Base-by-base conservation (phyloP, 1,284 basidiomycete species). In the Microstroma glucosiphilum region DNA sequence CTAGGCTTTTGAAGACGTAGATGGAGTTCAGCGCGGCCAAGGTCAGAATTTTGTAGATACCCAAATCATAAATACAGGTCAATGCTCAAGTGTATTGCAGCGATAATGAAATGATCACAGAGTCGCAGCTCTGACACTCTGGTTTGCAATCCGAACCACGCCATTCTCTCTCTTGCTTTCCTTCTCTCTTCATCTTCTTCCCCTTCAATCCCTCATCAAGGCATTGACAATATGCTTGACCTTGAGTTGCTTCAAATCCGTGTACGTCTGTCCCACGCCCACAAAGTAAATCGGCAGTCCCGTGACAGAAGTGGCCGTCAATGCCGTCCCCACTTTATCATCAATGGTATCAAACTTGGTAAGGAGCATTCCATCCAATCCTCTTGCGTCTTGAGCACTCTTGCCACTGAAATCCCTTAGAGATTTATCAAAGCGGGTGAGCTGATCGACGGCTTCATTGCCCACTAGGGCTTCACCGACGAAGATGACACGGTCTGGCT, bases 381-480 rank as follows among this genome's bases (percentile, higher is more conserved):
- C 77, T 11, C 61, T 15, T 11, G 61, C 60, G n/a, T 26, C 43
- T 17, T 40, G 19, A 4, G 26, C 30, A 56, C 70, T 68, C 30
- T 78, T 67, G 6, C 76, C 76, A 56, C 72, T 73, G 62, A 75
- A 77, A 57, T 79, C 76, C 61, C 75, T 75, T 61, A 79, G 66
- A 0, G 75, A 72, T 3, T 71, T 62, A 60, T 79, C 69, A 46
- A 79, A 79, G 48, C 74, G 73, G 40, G 69, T 75, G 56, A 79
- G 69, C 57, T 79, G 77, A 53, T 76, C 75, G 2, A 78, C 75
- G 1, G 77, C 77, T 67, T 79, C 77, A 58, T 79, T 79, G 15
- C 77, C 77, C 43, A 78, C 76, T 57, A 79, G 65, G 19, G 77
- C 77, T 59, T 79, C 77, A 46, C 77, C 77, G 17, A 79, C 77